phyloP scores from a whole-genome alignment of 2,329 filamentous ascomycete genomes.

The Emergomyces orientalis region DNA sequence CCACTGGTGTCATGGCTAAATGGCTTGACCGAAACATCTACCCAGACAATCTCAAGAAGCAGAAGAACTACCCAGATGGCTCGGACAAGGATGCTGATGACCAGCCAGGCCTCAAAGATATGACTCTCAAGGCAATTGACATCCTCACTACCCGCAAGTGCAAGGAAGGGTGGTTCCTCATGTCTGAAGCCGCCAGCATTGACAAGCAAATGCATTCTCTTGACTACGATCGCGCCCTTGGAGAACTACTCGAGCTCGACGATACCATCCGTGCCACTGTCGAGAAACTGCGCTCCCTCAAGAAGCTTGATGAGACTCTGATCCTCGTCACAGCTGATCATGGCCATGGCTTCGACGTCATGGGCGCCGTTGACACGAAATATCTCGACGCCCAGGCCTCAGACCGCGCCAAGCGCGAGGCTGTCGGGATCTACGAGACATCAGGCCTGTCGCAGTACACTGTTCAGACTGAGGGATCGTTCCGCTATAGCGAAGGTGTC shows the following conservation, averaged over 20 bases:
- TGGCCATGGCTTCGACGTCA: conserved; percentile 83
- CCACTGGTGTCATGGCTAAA: conserved; percentile 63
- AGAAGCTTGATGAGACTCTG: conserved; percentile 63
- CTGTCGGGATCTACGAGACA: conserved; percentile 62
- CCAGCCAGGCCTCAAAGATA: conserved; percentile 75
- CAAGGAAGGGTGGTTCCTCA: conserved; percentile 72
- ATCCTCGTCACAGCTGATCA: conserved; percentile 79
- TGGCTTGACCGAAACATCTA: conserved; percentile 84
- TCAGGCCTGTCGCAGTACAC: conserved; percentile 71
- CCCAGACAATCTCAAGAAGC: conserved; percentile 55
- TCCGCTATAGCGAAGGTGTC: conserved; percentile 59
- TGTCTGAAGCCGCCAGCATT: conserved; percentile 76
- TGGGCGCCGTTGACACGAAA: conserved; percentile 69
- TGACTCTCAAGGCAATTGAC: conserved; percentile 80
- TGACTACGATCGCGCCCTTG: conserved; percentile 77
- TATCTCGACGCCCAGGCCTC: conserved; percentile 58
- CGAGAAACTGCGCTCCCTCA: conserved; percentile 55
- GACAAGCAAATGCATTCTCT: conserved; percentile 85
- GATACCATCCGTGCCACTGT: conserved; percentile 72
- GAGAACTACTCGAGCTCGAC: conserved; percentile 75
- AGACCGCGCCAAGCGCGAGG: conserved; percentile 64
- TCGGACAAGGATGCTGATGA: conserved; percentile 56
- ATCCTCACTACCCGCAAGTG: conserved; percentile 59
- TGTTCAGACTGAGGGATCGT: conserved; percentile 43
- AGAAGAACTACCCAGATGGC: conserved; percentile 62